phyloP scores from a whole-genome alignment of 2,329 filamentous ascomycete genomes.

The Trichoderma sp. region DNA sequence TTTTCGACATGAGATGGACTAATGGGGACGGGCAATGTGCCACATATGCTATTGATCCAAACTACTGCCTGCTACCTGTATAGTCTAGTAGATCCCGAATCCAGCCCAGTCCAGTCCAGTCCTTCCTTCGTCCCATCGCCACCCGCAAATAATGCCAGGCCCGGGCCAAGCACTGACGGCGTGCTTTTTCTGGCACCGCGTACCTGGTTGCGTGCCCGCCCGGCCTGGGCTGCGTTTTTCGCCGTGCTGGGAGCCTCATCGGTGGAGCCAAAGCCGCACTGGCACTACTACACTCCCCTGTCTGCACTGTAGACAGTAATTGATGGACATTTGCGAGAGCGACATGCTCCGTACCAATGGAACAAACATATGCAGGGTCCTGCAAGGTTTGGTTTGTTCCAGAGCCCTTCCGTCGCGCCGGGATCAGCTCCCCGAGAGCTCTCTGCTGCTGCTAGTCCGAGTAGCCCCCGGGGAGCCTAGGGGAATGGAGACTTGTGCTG shows the following conservation, averaged over 20 bases:
- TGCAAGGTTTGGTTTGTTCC: constrained; percentile 16
- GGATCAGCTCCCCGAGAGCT: constrained; percentile 27
- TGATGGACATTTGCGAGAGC: neutral
- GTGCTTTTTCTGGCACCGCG: constrained; percentile 14
- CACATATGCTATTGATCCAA: neutral
- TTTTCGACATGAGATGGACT: neutral
- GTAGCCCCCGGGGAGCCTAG: constrained; percentile 9
- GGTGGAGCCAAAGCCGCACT: neutral
- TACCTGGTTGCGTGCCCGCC: constrained; percentile 17
- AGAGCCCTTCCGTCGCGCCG: constrained; percentile 24
- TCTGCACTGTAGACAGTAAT: too few species aligned
- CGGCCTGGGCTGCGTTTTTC: neutral
- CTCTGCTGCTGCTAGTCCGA: neutral
- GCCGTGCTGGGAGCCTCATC: constrained; percentile 14
- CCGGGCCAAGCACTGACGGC: neutral
- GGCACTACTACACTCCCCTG: neutral
- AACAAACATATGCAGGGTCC: constrained; percentile 22
- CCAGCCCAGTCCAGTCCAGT: neutral
- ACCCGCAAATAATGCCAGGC: neutral
- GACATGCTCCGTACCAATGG: neutral
- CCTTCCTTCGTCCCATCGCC: neutral
- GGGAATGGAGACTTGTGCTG: neutral
- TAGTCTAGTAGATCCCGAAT: neutral
- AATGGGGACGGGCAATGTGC: neutral
- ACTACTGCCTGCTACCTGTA: neutral